Percentiles rank a stretch among this genome's conserved stretches.
Conservation (phyloP, 345 rosid species). For the Eucalyptus urophylla region DNA sequence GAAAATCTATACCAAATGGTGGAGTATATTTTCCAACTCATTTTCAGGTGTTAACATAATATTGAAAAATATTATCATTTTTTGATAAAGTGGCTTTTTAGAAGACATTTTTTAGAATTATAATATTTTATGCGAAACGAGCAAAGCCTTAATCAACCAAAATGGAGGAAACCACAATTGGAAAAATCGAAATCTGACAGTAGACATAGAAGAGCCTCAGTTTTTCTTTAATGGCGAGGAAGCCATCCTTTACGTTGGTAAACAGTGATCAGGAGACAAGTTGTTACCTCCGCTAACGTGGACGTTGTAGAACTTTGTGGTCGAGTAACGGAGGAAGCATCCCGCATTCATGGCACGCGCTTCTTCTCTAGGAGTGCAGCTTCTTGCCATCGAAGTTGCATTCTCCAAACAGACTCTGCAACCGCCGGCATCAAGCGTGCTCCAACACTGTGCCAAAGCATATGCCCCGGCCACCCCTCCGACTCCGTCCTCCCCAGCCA, state of each 20-base stretch:
- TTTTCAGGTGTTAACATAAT: too few species aligned
- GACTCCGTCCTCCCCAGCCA: background rate
- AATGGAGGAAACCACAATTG: too few species aligned
- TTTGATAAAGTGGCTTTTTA: too few species aligned
- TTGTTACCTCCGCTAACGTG: background rate
- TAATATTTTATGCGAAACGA: too few species aligned
- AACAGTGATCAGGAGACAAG: background rate
- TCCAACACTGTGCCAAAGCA: slow-evolving; percentile 75
- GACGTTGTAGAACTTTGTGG: slow-evolving; percentile 19
- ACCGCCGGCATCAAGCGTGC: slow-evolving; percentile 12
- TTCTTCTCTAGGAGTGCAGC: slow-evolving; percentile 28
- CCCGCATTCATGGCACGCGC: slow-evolving; percentile 59
- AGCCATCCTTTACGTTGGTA: background rate
- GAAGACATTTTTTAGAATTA: too few species aligned
- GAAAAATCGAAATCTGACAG: too few species aligned
- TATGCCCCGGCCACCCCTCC: slow-evolving; percentile 16
- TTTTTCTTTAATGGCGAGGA: background rate
- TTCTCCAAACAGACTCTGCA: slow-evolving; percentile 40
- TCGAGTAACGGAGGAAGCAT: slow-evolving; percentile 51
- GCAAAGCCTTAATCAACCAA: background rate
- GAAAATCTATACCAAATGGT: too few species aligned
- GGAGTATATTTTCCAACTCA: too few species aligned
- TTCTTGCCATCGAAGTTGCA: slow-evolving; percentile 25
- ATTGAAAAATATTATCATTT: too few species aligned
- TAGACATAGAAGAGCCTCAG: background rate